phyloP scores from a whole-genome alignment of 495 filamentous ascomycete species.

The Neurospora discreta region DNA sequence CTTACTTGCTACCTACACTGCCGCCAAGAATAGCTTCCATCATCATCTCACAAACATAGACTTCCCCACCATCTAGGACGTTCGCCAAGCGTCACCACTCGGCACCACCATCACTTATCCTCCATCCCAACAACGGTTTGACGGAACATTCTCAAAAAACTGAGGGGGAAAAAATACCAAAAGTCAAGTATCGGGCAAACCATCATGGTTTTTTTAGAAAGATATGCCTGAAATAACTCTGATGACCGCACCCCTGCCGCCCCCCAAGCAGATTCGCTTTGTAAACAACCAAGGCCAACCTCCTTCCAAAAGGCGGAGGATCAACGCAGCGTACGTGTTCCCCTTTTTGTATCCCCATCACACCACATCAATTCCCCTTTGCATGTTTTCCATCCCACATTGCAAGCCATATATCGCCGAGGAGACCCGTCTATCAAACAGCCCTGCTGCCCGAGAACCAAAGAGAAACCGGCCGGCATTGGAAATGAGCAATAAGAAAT shows the following conservation, averaged over 20 bases:
- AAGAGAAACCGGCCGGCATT: not conserved
- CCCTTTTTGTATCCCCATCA: not conserved
- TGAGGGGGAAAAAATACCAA: conserved; percentile 1
- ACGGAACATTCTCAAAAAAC: not conserved
- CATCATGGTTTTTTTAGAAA: conserved; percentile 23
- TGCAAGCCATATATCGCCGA: not conserved
- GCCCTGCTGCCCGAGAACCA: not conserved
- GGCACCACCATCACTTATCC: not conserved
- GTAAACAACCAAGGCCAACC: conserved; percentile 74
- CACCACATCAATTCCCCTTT: not conserved
- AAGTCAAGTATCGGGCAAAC: not conserved
- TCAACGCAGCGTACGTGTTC: conserved; percentile 63
- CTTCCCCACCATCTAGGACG: not conserved
- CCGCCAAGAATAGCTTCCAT: not conserved
- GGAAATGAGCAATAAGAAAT: not conserved
- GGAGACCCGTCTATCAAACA: not conserved
- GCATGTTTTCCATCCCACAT: conserved; percentile 6
- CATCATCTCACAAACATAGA: not conserved
- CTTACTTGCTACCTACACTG: not conserved
- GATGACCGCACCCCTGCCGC: conserved; percentile 31
- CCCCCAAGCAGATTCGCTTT: conserved; percentile 56
- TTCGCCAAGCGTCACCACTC: not conserved
- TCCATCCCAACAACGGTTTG: not conserved
- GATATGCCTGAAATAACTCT: conserved; percentile 27
- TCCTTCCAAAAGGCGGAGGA: conserved; percentile 67